Evolutionary conservation across 2,329 filamentous ascomycete genomes (phyloP).

Genomic region (Fusarium sp.): DNA sequence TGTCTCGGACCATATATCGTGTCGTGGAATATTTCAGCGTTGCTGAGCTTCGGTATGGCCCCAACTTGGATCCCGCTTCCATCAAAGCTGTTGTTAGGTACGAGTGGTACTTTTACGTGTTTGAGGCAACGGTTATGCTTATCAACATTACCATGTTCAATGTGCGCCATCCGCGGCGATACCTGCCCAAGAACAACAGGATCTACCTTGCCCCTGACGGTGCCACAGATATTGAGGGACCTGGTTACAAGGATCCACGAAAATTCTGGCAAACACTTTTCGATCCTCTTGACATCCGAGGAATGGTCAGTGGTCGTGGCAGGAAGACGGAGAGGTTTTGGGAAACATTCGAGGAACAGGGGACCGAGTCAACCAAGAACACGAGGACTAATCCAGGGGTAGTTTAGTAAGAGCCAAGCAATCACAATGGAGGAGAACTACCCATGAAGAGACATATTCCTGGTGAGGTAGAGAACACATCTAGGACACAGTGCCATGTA

Average conservation of each 20-base stretch:
- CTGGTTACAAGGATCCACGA: conserved; percentile 64
- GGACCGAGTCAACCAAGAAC: conserved; percentile 1
- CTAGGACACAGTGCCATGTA: too few relatives aligned
- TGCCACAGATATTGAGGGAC: conserved; percentile 62
- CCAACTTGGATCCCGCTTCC: conserved; percentile 53
- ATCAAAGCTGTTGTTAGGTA: conserved; percentile 65
- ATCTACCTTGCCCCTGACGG: conserved; percentile 66
- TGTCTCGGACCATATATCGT: conserved; percentile 68
- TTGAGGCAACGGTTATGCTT: conserved; percentile 68
- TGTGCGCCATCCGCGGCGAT: conserved; percentile 63
- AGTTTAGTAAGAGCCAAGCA: conserved; percentile 6
- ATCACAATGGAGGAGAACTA: too few relatives aligned
- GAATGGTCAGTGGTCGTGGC: conserved; percentile 52
- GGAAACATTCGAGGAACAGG: conserved; percentile 44
- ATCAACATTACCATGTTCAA: conserved; percentile 65
- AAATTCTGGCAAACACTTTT: conserved; percentile 58
- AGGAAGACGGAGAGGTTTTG: conserved; percentile 54
- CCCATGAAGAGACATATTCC: too few relatives aligned
- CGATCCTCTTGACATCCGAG: conserved; percentile 58
- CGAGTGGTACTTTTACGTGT: conserved; percentile 72
- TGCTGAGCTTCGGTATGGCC: conserved; percentile 56
- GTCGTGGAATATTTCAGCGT: conserved; percentile 70
- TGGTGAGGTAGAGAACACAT: too few relatives aligned
- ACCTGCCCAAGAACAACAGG: conserved; percentile 62
- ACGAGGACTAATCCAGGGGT: conserved; percentile 15